Evolutionary conservation across 1,284 basidiomycete genomes (phyloP), one percentile per base, ranked within the genome.

Genomic region (Ganoderma sinense): DNA sequence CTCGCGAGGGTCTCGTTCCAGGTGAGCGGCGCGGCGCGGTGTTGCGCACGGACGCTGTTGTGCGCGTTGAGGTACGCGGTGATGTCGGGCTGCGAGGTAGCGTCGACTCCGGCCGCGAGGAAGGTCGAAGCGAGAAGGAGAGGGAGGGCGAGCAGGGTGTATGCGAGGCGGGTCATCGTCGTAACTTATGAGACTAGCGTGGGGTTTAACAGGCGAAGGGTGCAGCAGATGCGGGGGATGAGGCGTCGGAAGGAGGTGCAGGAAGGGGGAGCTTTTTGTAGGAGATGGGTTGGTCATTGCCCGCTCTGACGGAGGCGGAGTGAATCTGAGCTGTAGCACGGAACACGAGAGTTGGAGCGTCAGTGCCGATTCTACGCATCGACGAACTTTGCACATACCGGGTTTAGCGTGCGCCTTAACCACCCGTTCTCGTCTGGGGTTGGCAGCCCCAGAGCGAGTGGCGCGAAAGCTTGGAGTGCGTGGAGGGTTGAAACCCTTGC

Each of bases 1-100:
- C 75, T 74, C 4, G 89, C 88, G 40, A 90, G 78, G 11, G 80
- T 78, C 65, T 88, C 80, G 77, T 82, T 88, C 91, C 91, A 93
- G 0, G 84, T 84, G 59, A 94, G 79, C 26, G 85, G 72, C 2
- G 77, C 68, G 20, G 91, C 91, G 61, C 89, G 90, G 75, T 92
- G 89, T 70, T 86, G 79, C 0, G 87, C 83, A 45, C 91, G 87
- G 69, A 88, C 76, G 2, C 81, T 78, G 80, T 93, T 93, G 80
- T 93, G 91, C 16, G 82, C 84, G 11, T 78, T 69, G 48, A 93
- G 82, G 73, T 89, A 91, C 45, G 75, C 70, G 20, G 74, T 33
- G 40, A 79, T 78, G 70, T 83, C 81, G 69, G 55, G 65, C 51
- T 55, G 29, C 3, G 40, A n/a, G 69, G 63, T 85, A 64, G 85